These are phyloP conservation scores for Magnusiomyces suaveolens DNA, from an alignment of 1,139 yeast genomes.

Conservation along the genomic window DNA sequence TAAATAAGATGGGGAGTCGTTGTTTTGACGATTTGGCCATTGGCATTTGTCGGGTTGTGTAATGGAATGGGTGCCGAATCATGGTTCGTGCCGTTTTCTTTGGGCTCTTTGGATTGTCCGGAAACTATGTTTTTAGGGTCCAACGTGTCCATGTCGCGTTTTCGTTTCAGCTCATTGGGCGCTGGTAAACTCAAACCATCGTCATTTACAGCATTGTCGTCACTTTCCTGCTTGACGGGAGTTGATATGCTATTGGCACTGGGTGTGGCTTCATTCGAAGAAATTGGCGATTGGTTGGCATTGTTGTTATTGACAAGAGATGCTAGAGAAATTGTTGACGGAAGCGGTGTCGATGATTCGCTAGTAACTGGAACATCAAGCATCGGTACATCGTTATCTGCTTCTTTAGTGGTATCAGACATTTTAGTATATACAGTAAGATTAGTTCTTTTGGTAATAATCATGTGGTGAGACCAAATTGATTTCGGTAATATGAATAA, in stretches of 20 bases:
- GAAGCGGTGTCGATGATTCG: not conserved
- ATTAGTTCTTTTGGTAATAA: not conserved
- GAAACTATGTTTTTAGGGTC: no score
- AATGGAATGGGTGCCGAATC: not conserved
- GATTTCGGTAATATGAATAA: no score
- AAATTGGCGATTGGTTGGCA: not conserved
- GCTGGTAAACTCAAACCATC: no score
- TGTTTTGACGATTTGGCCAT: conserved; percentile 9
- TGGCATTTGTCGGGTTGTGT: not conserved
- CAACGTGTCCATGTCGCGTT: not conserved
- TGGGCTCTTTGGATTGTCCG: no score
- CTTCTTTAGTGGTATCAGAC: not conserved
- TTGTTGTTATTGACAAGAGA: not conserved
- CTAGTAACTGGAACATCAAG: not conserved
- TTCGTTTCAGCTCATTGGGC: no score
- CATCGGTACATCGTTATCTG: not conserved
- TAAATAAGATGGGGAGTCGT: conserved; percentile 47
- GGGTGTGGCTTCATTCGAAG: not conserved
- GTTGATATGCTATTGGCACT: not conserved
- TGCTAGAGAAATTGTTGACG: not conserved
- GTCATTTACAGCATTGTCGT: no score
- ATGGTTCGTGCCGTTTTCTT: no score
- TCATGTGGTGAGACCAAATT: not conserved
- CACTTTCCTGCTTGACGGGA: no score
- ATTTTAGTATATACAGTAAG: no score